Percentiles rank a stretch among this genome's conserved stretches.
Conservation (phyloP, 192 early-diverging fungal genomes). For the Coemansia sp. region DNA sequence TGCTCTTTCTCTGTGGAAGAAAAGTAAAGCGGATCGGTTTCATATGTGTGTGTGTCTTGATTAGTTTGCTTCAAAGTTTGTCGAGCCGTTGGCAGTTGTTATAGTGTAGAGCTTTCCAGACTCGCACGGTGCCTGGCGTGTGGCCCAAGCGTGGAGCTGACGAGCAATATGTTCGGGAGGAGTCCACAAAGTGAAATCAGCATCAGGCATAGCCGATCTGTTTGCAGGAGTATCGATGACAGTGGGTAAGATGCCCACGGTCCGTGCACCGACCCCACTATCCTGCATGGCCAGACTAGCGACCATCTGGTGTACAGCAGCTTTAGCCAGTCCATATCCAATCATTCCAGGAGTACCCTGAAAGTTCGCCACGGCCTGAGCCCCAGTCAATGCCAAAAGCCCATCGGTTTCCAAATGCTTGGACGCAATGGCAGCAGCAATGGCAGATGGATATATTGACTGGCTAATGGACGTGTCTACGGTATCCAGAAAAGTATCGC, state of each 20-base stretch:
- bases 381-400: slow-evolving; percentile 77
- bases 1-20: too few relatives aligned
- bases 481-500: slow-evolving; percentile 62
- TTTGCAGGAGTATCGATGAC: slow-evolving; percentile 91
- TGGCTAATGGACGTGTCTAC: slow-evolving; percentile 78
- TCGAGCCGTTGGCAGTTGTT: slow-evolving; percentile 17
- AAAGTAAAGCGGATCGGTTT: too few relatives aligned
- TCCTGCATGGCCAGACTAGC: slow-evolving; percentile 61
- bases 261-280: slow-evolving; percentile 74
- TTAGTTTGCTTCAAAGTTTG: slow-evolving; percentile 18
- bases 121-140: slow-evolving; percentile 15
- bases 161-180: slow-evolving; percentile 67
- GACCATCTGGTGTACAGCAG: slow-evolving; percentile 87
- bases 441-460: slow-evolving; percentile 74
- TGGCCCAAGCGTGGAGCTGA: slow-evolving; percentile 31
- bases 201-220: slow-evolving; percentile 77
- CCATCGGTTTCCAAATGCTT: slow-evolving; percentile 63
- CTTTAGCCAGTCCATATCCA: slow-evolving; percentile 93
- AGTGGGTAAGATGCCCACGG: slow-evolving; percentile 65
- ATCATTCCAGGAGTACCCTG: slow-evolving; percentile 75
- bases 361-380: slow-evolving; percentile 56
- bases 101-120: slow-evolving; percentile 34
- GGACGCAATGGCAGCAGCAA: slow-evolving; percentile 80
- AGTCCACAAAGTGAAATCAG: slow-evolving; percentile 84
- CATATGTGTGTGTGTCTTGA: too few relatives aligned